Evolutionary conservation across 2,329 filamentous ascomycete genomes (phyloP).

Genomic region (Sporothrix luriei): DNA sequence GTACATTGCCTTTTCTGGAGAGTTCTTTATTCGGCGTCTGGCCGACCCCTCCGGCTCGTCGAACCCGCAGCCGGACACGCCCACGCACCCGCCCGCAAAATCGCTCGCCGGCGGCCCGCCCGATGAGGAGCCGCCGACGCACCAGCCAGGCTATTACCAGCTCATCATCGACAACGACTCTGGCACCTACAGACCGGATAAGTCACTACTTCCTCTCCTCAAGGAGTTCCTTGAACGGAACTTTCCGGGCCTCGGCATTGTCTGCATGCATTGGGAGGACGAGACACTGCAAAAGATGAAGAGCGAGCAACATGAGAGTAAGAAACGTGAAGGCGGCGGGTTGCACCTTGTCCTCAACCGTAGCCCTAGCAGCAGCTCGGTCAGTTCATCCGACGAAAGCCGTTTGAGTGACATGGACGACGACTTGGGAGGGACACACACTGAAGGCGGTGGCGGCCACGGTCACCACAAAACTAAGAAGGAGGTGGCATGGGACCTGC

Average conservation of each 20-base stretch:
- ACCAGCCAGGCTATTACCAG: conserved; percentile 67
- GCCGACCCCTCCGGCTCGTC: conserved; percentile 51
- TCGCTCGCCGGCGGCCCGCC: conserved; percentile 52
- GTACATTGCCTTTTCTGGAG: conserved; percentile 88
- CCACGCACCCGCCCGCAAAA: conserved; percentile 56
- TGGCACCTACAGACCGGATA: conserved; percentile 88
- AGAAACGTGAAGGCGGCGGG: conserved; percentile 62
- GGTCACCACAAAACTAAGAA: conserved; percentile 50
- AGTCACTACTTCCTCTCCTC: conserved; percentile 70
- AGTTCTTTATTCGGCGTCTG: conserved; percentile 83
- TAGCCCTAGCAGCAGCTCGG: conserved; percentile 52
- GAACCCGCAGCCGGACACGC: conserved; percentile 48
- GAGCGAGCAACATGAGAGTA: conserved; percentile 70
- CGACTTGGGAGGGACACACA: conserved; percentile 38
- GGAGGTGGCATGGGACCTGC: conserved; percentile 54
- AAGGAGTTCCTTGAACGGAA: conserved; percentile 70
- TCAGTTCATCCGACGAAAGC: conserved; percentile 58
- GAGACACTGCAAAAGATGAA: conserved; percentile 75
- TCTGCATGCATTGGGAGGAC: conserved; percentile 77
- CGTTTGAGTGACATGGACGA: conserved; percentile 44
- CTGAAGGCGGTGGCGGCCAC: conserved; percentile 39
- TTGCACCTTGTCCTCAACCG: conserved; percentile 61
- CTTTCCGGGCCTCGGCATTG: conserved; percentile 74
- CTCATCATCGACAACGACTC: conserved; percentile 94
- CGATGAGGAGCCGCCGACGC: conserved; percentile 45